phyloP scores from a whole-genome alignment of 768 basidiomycete genomes.

The Phaeotremella fagi region DNA sequence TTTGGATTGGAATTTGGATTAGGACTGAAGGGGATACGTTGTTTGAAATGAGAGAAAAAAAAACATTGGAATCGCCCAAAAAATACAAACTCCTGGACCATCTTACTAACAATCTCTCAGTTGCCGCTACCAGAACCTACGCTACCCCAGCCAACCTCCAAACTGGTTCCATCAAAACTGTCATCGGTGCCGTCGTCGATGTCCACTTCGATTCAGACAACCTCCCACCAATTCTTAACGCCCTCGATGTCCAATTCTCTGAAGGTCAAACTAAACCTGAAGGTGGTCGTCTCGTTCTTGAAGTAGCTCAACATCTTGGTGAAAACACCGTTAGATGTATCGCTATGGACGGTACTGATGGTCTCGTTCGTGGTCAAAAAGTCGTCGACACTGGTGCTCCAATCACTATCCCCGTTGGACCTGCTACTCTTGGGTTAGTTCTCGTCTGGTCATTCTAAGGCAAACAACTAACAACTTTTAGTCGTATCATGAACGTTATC shows the following conservation, averaged over 20 bases:
- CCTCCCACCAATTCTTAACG: conserved; percentile 97
- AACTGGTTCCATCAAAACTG: conserved; percentile 84
- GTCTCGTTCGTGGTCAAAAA: conserved; percentile 97
- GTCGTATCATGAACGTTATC: conserved; percentile 99
- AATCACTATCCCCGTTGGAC: conserved; percentile 94
- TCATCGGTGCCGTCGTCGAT: conserved; percentile 99
- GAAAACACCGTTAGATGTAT: conserved; percentile 99
- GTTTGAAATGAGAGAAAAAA: too few relatives aligned
- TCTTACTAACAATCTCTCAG: conserved; percentile 8
- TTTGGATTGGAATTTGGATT: too few relatives aligned
- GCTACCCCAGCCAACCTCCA: conserved; percentile 77
- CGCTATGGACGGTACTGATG: conserved; percentile 99
- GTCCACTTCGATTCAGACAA: conserved; percentile 94
- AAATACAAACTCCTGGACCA: too few relatives aligned
- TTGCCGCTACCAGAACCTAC: conserved; percentile 61
- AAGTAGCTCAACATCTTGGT: conserved; percentile 96
- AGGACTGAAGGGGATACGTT: too few relatives aligned
- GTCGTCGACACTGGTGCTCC: conserved; percentile 95
- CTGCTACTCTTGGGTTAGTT: conserved; percentile 66
- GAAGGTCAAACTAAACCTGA: conserved; percentile 58
- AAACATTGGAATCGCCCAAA: too few relatives aligned
- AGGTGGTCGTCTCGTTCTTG: conserved; percentile 95
- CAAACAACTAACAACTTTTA: too few relatives aligned
- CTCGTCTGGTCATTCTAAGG: too few relatives aligned
- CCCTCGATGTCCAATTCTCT: conserved; percentile 80